Conservation (phyloP, 805 yeast species). For the Kregervanrija fluxuum region DNA sequence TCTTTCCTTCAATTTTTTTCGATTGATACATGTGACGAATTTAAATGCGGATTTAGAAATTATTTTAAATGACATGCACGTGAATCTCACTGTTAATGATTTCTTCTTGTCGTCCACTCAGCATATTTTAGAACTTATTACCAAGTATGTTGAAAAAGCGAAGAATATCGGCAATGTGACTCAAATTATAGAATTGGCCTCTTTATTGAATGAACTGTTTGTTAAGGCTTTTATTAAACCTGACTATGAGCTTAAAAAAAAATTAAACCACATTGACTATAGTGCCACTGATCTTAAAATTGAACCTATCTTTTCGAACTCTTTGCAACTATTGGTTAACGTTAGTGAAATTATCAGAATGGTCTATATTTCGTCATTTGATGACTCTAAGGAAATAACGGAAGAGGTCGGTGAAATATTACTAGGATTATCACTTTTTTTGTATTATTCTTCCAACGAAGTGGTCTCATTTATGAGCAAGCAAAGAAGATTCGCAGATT, state of each 20-base stretch:
- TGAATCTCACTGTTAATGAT: background rate
- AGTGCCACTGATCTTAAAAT: background rate
- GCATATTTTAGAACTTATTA: conserved; percentile 4
- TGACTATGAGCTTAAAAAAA: conserved; percentile 5
- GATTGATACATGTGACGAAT: conserved; percentile 1
- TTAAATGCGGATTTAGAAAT: background rate
- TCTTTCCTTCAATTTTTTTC: conserved; percentile 11
- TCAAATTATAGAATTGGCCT: conserved; percentile 3
- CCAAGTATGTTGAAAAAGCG: conserved; percentile 1
- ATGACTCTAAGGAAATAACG: background rate
- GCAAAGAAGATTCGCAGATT: background rate
- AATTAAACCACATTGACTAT: conserved; percentile 2
- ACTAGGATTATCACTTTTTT: conserved; percentile 15
- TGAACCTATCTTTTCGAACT: conserved; percentile 15
- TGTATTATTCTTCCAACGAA: conserved; percentile 19
- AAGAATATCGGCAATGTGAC: conserved; percentile 2
- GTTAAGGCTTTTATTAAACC: conserved; percentile 6
- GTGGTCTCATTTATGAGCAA: conserved; percentile 3
- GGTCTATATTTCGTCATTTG: conserved; percentile 1
- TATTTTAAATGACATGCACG: background rate
- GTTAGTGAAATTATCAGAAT: conserved; percentile 15
- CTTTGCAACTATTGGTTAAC: conserved; percentile 10
- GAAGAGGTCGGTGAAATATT: conserved; percentile 12
- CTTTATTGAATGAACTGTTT: conserved; percentile 5
- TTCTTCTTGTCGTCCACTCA: conserved; percentile 1